Percentiles rank a stretch among this genome's conserved stretches.
Evolutionary conservation across 2,329 filamentous ascomycete genomes (phyloP).

Genomic region (Neonectria faginata): DNA sequence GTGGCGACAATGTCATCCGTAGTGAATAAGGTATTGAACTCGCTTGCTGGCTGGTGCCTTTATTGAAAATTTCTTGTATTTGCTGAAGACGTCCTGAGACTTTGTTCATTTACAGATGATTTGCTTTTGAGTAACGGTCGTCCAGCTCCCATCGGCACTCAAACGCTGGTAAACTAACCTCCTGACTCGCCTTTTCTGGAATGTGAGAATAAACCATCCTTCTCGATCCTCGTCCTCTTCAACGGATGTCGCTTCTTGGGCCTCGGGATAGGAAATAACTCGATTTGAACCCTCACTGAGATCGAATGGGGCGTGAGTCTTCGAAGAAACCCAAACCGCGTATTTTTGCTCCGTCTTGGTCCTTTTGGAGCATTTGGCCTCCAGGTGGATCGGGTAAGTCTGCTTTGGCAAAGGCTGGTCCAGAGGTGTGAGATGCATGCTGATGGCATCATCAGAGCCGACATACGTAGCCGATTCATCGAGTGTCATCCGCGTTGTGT

Average conservation of each 20-base stretch:
- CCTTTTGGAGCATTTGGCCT: conserved; percentile 25
- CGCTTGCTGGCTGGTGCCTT: no score
- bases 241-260: conserved; percentile 2
- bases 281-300: conserved; percentile 33
- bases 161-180: conserved; percentile 33
- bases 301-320: conserved; percentile 30
- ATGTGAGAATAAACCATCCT: conserved; percentile 23
- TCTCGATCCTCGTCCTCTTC: background rate
- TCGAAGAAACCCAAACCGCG: conserved; percentile 26
- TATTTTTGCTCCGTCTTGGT: background rate
- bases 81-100: no score
- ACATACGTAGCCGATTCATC: conserved; percentile 38
- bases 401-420: conserved; percentile 49
- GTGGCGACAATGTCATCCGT: no score
- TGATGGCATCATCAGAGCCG: conserved; percentile 46
- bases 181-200: conserved; percentile 4
- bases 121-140: conserved; percentile 20
- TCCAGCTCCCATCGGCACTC: conserved; percentile 30
- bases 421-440: conserved; percentile 46
- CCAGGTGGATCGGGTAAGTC: conserved; percentile 47
- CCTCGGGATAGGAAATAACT: conserved; percentile 26
- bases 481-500: conserved; percentile 50
- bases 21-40: no score
- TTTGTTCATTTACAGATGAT: background rate
- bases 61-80: background rate